Evolutionary conservation across 2,329 filamentous ascomycete species (phyloP).

Genomic region (Biscogniauxia sp.): DNA sequence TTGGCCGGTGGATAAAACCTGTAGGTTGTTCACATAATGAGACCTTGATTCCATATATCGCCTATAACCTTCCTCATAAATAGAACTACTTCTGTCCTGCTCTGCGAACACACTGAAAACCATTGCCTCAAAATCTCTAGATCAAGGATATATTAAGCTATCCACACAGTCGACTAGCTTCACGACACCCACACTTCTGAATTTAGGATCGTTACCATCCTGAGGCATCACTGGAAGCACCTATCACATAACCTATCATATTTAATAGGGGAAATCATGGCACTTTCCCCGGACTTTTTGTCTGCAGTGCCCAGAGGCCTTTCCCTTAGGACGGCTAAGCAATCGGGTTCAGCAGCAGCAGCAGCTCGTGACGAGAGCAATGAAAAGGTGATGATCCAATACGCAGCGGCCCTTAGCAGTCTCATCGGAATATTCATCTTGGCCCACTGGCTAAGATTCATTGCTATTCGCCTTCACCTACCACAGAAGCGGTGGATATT

Average conservation of each 20-base stretch:
- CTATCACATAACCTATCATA: background rate
- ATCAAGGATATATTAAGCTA: background rate
- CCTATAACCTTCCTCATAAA: background rate
- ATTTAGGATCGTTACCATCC: background rate
- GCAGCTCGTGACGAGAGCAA: slow-evolving; percentile 16
- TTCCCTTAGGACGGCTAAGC: background rate
- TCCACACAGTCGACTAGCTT: background rate
- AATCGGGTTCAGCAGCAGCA: background rate
- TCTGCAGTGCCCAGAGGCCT: background rate
- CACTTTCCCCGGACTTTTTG: background rate
- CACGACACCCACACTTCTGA: background rate
- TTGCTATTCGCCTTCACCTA: slow-evolving; percentile 13
- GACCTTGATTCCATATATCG: background rate
- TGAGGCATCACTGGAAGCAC: background rate
- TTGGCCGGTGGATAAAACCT: background rate
- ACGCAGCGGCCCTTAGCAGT: slow-evolving; percentile 21
- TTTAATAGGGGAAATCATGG: background rate
- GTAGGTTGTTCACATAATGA: background rate
- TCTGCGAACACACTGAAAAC: background rate
- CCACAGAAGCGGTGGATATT: slow-evolving; percentile 13
- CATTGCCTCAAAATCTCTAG: background rate
- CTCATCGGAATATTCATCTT: slow-evolving; percentile 29
- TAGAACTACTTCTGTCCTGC: background rate
- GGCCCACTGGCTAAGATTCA: slow-evolving; percentile 23
- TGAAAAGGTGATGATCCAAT: slow-evolving; percentile 14